Evolutionary conservation across 192 early-diverging fungal species (phyloP).

Genomic region (Coemansia sp.): DNA sequence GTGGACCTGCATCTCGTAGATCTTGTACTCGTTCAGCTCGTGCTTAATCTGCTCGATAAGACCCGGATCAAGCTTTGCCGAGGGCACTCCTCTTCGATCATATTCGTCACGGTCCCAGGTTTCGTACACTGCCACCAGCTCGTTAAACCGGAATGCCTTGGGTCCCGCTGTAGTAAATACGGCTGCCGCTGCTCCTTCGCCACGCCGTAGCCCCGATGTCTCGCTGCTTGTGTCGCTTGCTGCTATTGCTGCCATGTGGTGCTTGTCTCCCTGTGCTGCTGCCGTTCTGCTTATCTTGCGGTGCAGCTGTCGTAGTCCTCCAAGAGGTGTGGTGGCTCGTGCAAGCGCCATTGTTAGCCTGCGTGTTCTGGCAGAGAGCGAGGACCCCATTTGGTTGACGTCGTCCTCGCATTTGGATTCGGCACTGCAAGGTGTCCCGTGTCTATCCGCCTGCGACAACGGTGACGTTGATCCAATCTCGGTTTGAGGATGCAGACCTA

Average conservation of each 20-base stretch:
- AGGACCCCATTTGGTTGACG: too few species aligned
- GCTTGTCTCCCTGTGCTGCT: neutral
- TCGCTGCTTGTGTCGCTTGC: neutral
- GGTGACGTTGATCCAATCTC: too few species aligned
- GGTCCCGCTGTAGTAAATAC: too few species aligned
- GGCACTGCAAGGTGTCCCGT: too few species aligned
- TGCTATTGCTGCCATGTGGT: neutral
- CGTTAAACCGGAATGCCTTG: constrained; percentile 43
- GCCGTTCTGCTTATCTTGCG: constrained; percentile 16
- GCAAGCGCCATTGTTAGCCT: constrained; percentile 26
- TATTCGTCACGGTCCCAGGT: constrained; percentile 76
- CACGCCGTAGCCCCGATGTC: neutral
- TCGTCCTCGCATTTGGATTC: too few species aligned
- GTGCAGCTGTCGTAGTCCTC: constrained; percentile 24
- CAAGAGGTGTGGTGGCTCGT: constrained; percentile 18
- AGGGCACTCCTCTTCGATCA: constrained; percentile 80
- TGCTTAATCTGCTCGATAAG: constrained; percentile 85
- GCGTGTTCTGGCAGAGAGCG: constrained; percentile 17
- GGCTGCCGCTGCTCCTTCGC: neutral
- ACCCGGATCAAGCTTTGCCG: constrained; percentile 75
- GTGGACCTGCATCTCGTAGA: constrained; percentile 87
- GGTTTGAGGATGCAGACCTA: neutral
- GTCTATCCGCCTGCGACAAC: neutral
- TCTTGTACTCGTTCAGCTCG: constrained; percentile 94
- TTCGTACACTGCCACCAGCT: constrained; percentile 58